phyloP scores from a whole-genome alignment of 805 yeast species.

The Cyberlindnera bimundalis region DNA sequence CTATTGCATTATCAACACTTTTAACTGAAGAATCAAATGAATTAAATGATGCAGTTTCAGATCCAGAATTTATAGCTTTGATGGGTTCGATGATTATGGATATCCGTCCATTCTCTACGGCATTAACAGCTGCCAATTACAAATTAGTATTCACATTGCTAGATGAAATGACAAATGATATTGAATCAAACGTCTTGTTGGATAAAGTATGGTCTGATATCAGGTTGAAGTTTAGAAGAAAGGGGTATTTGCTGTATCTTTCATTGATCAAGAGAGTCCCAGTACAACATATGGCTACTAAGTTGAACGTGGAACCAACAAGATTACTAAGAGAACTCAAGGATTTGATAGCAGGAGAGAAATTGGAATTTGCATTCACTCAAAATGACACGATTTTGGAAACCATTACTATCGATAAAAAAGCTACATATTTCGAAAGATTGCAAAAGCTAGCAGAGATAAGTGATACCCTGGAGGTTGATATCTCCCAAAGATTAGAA shows the following conservation, averaged over 20 bases:
- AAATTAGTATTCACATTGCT: conserved; percentile 19
- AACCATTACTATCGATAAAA: conserved; percentile 12
- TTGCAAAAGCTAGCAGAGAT: conserved; percentile 21
- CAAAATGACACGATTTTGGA: conserved; percentile 17
- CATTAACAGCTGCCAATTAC: conserved; percentile 28
- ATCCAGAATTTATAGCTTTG: conserved; percentile 17
- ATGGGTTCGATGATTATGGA: conserved; percentile 23
- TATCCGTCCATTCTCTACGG: conserved; percentile 24
- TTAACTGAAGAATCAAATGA: conserved; percentile 16
- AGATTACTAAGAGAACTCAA: conserved; percentile 19
- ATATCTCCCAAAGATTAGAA: neutral
- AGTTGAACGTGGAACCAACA: conserved; percentile 16
- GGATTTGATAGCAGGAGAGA: conserved; percentile 15
- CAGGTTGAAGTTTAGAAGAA: conserved; percentile 28
- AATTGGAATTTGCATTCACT: conserved; percentile 14
- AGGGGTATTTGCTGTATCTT: conserved; percentile 31
- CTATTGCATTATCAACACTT: conserved; percentile 22
- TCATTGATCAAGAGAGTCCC: conserved; percentile 27
- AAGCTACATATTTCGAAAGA: conserved; percentile 11
- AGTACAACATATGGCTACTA: conserved; percentile 18
- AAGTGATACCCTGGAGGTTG: conserved; percentile 19
- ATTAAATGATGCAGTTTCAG: conserved; percentile 18
- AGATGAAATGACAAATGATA: conserved; percentile 15
- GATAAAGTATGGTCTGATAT: conserved; percentile 25
- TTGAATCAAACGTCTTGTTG: conserved; percentile 21